phyloP scores from a whole-genome alignment of 2,329 filamentous ascomycete genomes.

The Aspergillus latus region DNA sequence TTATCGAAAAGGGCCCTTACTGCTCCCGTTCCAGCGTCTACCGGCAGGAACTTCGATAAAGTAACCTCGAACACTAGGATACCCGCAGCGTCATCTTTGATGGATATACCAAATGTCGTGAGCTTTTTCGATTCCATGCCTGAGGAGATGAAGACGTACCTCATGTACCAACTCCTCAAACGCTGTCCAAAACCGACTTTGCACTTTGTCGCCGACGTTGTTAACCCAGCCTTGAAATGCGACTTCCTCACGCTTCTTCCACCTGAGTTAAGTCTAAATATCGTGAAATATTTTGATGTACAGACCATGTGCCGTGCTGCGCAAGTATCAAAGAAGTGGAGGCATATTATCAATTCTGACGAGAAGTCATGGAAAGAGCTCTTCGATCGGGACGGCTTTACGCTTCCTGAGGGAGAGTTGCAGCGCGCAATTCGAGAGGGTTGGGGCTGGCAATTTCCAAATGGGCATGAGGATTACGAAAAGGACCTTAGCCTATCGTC shows the following conservation, averaged over 20 bases:
- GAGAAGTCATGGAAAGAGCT: constrained; percentile 95
- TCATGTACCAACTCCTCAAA: constrained; percentile 93
- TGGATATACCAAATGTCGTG: constrained; percentile 82
- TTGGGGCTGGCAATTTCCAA: constrained; percentile 96
- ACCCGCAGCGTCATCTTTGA: constrained; percentile 48
- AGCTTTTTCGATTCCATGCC: constrained; percentile 91
- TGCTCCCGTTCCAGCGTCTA: constrained; percentile 8
- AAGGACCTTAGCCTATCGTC: constrained; percentile 68
- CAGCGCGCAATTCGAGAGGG: constrained; percentile 83
- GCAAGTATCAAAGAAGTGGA: constrained; percentile 93
- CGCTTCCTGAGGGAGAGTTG: constrained; percentile 76
- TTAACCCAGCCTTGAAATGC: constrained; percentile 92
- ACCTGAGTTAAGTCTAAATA: constrained; percentile 80
- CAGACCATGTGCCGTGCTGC: constrained; percentile 85
- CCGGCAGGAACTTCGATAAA: constrained; percentile 11
- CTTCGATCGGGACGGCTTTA: constrained; percentile 80
- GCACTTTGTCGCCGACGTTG: constrained; percentile 82
- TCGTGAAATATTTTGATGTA: constrained; percentile 81
- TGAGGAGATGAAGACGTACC: constrained; percentile 85
- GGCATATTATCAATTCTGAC: constrained; percentile 84
- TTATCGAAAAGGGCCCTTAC: constrained; percentile 22
- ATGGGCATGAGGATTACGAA: constrained; percentile 72
- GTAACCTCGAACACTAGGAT: constrained; percentile 21
- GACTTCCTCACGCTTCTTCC: constrained; percentile 86
- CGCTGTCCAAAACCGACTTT: constrained; percentile 85